These are phyloP conservation scores for Dendrocalamus sinicus DNA, from an alignment of 176 grass and related monocot species.

Conservation along the genomic window DNA sequence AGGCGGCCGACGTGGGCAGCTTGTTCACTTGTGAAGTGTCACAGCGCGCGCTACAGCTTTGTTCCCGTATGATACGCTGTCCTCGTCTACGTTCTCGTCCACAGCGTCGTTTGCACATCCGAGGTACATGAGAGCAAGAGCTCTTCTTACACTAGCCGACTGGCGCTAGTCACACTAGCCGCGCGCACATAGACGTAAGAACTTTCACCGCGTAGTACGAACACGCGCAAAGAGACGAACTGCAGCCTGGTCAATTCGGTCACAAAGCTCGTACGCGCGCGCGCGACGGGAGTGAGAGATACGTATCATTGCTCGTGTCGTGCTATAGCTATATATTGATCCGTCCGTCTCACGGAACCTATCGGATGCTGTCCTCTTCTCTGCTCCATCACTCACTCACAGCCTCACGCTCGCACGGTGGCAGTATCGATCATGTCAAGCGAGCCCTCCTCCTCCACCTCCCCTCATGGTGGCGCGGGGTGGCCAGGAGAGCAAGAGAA, in stretches of 20 bases:
- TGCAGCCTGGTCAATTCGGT: neutral
- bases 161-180: neutral
- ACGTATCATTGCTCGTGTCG: neutral
- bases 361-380: constrained; percentile 9
- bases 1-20: neutral
- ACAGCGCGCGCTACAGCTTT: neutral
- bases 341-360: neutral
- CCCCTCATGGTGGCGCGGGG: neutral
- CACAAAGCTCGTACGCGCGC: neutral
- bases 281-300: neutral
- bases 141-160: no score
- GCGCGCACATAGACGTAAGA: neutral
- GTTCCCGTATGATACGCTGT: neutral
- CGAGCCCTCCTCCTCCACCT: neutral
- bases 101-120: neutral
- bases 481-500: neutral
- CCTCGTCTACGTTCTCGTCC: neutral
- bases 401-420: constrained; percentile 5
- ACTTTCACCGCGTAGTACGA: no score
- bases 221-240: no score
- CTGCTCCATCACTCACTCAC: constrained; percentile 8
- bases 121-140: neutral
- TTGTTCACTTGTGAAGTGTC: neutral
- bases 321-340: constrained; percentile 9
- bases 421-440: constrained; percentile 27